Evolutionary conservation across 352 stramenopile genomes (phyloP).

Genomic region (Phytophthora citricola): DNA sequence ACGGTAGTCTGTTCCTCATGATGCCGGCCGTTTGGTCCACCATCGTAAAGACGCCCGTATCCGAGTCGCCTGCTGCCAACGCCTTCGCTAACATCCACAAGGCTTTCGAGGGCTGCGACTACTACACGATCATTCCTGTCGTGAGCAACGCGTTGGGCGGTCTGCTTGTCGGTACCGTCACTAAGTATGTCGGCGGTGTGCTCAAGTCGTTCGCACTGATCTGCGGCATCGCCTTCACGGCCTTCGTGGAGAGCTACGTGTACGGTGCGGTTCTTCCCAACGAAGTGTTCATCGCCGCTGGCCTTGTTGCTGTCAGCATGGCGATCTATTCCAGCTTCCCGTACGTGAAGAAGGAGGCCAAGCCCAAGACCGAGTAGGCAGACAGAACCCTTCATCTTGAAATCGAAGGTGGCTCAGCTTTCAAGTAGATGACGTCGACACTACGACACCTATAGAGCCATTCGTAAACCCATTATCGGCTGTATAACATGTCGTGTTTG

Average conservation of each 20-base stretch:
- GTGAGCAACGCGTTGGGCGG: conserved; percentile 83
- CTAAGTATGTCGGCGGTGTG: conserved; percentile 91
- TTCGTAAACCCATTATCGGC: too few species aligned
- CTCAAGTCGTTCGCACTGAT: conserved; percentile 92
- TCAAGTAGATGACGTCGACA: conserved; percentile 12
- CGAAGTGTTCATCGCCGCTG: conserved; percentile 75
- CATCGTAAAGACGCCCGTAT: conserved; percentile 44
- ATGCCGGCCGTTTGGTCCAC: conserved; percentile 53
- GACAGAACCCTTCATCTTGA: neutral
- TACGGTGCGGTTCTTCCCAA: conserved; percentile 66
- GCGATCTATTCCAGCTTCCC: conserved; percentile 79
- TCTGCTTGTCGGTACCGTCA: conserved; percentile 88
- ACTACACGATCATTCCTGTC: conserved; percentile 80
- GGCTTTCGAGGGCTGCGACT: conserved; percentile 77
- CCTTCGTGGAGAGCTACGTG: conserved; percentile 76
- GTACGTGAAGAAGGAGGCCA: conserved; percentile 50
- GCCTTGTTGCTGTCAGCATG: conserved; percentile 72
- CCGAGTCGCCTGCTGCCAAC: conserved; percentile 39
- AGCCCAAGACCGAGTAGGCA: conserved; percentile 45
- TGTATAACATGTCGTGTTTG: too few species aligned
- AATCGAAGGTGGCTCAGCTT: neutral
- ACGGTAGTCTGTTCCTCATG: conserved; percentile 76
- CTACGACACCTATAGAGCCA: too few species aligned
- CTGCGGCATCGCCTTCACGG: conserved; percentile 88
- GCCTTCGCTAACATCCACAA: conserved; percentile 31